Conservation (phyloP, 768 basidiomycete species). For the Hygrocybe punicea region DNA sequence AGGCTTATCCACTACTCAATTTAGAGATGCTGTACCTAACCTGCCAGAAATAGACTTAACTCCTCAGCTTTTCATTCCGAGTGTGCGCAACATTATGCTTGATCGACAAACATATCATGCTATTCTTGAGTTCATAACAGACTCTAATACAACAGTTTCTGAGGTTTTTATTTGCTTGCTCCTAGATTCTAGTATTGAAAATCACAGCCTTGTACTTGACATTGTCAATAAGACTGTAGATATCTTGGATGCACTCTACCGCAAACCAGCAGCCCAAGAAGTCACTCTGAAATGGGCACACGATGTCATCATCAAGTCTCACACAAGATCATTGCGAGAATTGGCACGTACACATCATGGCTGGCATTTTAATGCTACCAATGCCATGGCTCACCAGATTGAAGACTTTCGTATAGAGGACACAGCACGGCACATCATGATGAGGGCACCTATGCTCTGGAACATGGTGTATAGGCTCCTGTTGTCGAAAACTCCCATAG, state of each 20-base stretch:
- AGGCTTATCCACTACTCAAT: background rate
- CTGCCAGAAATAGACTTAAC: background rate
- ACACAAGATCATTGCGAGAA: background rate
- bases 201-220: background rate
- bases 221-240: background rate
- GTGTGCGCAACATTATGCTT: background rate
- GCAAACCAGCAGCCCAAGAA: background rate
- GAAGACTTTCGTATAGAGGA: background rate
- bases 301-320: background rate
- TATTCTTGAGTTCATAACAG: background rate
- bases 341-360: background rate
- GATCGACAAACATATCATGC: background rate
- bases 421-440: background rate
- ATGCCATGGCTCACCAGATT: background rate
- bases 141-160: background rate
- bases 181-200: background rate
- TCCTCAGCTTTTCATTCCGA: background rate
- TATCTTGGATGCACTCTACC: background rate
- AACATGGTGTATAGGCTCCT: background rate
- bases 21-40: background rate
- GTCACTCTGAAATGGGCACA: background rate
- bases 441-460: background rate
- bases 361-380: conserved; percentile 2
- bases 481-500: background rate
- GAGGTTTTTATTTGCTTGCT: background rate